Percentiles rank a stretch among this genome's conserved stretches.
Evolutionary conservation across 2,329 filamentous ascomycete genomes (phyloP).

Genomic region (Aspergillus spinulosporus): DNA sequence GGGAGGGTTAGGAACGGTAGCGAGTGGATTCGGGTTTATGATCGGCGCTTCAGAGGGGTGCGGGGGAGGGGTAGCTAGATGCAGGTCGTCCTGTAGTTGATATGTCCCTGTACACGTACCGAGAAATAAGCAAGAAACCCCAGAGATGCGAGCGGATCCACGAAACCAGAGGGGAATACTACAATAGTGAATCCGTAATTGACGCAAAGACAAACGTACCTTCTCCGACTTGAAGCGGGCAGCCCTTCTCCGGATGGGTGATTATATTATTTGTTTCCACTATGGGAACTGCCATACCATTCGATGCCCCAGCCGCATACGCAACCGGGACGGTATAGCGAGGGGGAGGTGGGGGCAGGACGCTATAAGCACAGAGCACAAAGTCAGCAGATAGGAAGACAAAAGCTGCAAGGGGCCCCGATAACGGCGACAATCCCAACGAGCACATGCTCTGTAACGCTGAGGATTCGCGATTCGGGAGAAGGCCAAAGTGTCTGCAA

Average conservation of each 20-base stretch:
- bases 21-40: slow-evolving; percentile 84
- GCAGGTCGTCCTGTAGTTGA: slow-evolving; percentile 82
- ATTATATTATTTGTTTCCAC: slow-evolving; percentile 94
- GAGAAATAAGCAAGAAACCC: neutral
- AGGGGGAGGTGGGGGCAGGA: slow-evolving; percentile 78
- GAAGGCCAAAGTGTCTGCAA: neutral
- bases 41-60: slow-evolving; percentile 91
- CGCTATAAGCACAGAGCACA: slow-evolving; percentile 50
- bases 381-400: slow-evolving; percentile 6
- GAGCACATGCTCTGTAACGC: neutral
- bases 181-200: neutral
- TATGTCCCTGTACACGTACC: slow-evolving; percentile 70
- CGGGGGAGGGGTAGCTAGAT: slow-evolving; percentile 88
- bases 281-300: slow-evolving; percentile 68
- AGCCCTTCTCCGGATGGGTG: slow-evolving; percentile 76
- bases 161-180: neutral
- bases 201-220: slow-evolving; percentile 52
- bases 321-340: slow-evolving; percentile 75
- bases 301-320: slow-evolving; percentile 70
- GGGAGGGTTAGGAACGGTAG: slow-evolving; percentile 80
- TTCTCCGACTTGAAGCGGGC: slow-evolving; percentile 91
- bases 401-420: neutral
- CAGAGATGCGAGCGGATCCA: neutral
- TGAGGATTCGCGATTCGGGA: neutral
- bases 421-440: neutral